Evolutionary conservation across 208 protist genomes (phyloP).

Genomic region (Endotrypanum monterogeii): DNA sequence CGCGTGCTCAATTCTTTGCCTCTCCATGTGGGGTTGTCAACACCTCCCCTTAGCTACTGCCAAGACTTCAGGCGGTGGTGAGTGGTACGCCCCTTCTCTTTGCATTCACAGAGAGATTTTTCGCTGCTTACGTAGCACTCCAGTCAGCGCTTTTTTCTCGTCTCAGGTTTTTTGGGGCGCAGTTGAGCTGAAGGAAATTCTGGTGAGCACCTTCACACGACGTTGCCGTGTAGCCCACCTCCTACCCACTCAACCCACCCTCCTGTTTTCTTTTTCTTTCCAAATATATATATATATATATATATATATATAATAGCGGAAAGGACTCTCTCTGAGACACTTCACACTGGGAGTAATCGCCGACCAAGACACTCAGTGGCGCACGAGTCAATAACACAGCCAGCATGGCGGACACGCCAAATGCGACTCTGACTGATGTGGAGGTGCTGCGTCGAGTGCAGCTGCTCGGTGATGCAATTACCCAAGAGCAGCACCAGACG

Average conservation of each 20-base stretch:
- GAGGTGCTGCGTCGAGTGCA: slow-evolving; percentile 33
- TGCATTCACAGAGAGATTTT: not conserved
- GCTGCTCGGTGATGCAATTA: slow-evolving; percentile 32
- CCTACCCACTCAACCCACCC: not conserved
- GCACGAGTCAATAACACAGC: not conserved
- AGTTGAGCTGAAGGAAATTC: not conserved
- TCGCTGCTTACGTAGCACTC: not conserved
- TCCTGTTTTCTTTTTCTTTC: too few species aligned
- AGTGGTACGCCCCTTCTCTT: not conserved
- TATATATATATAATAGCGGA: not conserved
- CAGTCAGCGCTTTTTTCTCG: not conserved
- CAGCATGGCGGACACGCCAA: slow-evolving; percentile 11
- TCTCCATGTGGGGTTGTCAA: not conserved
- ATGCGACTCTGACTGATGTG: slow-evolving; percentile 18
- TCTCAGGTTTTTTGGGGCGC: not conserved
- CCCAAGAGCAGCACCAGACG: slow-evolving; percentile 1
- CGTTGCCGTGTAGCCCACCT: not conserved
- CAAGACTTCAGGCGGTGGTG: not conserved
- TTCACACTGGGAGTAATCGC: too few species aligned
- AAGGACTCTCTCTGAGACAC: too few species aligned
- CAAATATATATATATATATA: too few species aligned
- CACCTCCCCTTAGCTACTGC: not conserved
- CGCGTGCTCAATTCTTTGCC: not conserved
- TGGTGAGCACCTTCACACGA: not conserved
- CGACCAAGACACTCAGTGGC: not conserved